Conservation (phyloP, 2,329 filamentous ascomycete species). For the Peltaster fructicola region DNA sequence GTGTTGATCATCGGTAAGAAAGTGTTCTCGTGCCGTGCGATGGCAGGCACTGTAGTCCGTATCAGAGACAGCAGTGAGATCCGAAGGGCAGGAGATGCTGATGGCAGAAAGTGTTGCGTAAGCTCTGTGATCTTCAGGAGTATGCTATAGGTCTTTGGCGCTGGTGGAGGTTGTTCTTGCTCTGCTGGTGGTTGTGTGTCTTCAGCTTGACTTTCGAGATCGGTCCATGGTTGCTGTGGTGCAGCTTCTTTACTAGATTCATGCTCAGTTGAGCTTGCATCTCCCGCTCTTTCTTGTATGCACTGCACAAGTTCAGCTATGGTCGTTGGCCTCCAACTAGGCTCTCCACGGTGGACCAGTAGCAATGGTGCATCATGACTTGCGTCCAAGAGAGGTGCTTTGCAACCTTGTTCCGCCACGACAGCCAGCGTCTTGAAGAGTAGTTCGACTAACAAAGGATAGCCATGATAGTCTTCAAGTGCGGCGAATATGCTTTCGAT, state of each 20-base stretch:
- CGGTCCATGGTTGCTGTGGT: constrained; percentile 17
- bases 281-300: constrained; percentile 6
- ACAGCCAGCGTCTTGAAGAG: constrained; percentile 70
- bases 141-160: constrained; percentile 61
- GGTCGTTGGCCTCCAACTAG: constrained; percentile 14
- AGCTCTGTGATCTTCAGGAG: constrained; percentile 66
- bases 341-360: constrained; percentile 1
- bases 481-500: constrained; percentile 82
- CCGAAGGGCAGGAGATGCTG: constrained; percentile 61
- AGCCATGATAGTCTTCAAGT: constrained; percentile 89
- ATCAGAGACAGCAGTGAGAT: constrained; percentile 64
- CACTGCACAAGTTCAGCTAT: constrained; percentile 27
- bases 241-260: constrained; percentile 19
- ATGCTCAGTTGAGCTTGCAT: constrained; percentile 13
- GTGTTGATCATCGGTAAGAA: constrained; percentile 83
- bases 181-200: constrained; percentile 8
- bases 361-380: constrained; percentile 2
- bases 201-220: constrained; percentile 14
- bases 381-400: constrained; percentile 22
- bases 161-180: constrained; percentile 34
- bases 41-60: constrained; percentile 49
- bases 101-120: constrained; percentile 81
- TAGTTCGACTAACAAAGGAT: constrained; percentile 66
- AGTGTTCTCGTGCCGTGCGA: constrained; percentile 59
- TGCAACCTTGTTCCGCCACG: constrained; percentile 66